Percentiles rank a stretch among this genome's conserved stretches.
These are phyloP conservation scores for Fusarium austroafricanum DNA, from an alignment of 2,329 filamentous ascomycete genomes.

Conservation along the genomic window DNA sequence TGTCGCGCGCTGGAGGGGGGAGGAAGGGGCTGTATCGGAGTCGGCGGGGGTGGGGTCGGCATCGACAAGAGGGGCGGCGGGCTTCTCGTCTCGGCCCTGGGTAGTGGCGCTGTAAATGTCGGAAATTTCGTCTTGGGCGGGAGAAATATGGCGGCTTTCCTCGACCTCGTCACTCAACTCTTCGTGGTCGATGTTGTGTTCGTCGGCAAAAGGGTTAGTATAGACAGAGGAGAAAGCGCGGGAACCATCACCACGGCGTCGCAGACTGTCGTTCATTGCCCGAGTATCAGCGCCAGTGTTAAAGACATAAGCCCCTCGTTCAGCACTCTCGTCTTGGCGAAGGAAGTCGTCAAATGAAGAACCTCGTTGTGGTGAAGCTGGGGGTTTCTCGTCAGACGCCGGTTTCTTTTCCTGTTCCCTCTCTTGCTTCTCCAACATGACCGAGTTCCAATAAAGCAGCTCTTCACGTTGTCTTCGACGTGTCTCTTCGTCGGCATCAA, in stretches of 20 bases:
- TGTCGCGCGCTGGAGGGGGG: constrained; percentile 54
- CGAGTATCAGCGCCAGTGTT: constrained; percentile 65
- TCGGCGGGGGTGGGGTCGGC: constrained; percentile 40
- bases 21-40: constrained; percentile 40
- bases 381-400: constrained; percentile 20
- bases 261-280: constrained; percentile 58
- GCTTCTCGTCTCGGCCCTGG: constrained; percentile 46
- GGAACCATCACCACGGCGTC: constrained; percentile 60
- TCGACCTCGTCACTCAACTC: constrained; percentile 57
- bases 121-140: constrained; percentile 62
- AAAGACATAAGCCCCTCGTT: constrained; percentile 67
- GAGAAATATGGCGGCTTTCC: constrained; percentile 55
- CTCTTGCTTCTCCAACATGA: constrained; percentile 62
- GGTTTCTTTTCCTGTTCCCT: constrained; percentile 42
- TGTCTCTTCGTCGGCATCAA: constrained; percentile 72
- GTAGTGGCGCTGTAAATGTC: constrained; percentile 70
- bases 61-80: constrained; percentile 50
- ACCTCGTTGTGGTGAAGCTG: constrained; percentile 41
- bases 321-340: constrained; percentile 61
- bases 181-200: constrained; percentile 64
- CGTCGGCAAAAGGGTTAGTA: constrained; percentile 70
- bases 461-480: constrained; percentile 72
- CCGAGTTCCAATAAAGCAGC: constrained; percentile 73
- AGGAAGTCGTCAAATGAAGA: constrained; percentile 71
- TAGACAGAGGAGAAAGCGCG: constrained; percentile 61